Evolutionary conservation across 148 eudicot species (phyloP), one percentile per base, ranked within the genome.

Genomic region (Silene latifolia): DNA sequence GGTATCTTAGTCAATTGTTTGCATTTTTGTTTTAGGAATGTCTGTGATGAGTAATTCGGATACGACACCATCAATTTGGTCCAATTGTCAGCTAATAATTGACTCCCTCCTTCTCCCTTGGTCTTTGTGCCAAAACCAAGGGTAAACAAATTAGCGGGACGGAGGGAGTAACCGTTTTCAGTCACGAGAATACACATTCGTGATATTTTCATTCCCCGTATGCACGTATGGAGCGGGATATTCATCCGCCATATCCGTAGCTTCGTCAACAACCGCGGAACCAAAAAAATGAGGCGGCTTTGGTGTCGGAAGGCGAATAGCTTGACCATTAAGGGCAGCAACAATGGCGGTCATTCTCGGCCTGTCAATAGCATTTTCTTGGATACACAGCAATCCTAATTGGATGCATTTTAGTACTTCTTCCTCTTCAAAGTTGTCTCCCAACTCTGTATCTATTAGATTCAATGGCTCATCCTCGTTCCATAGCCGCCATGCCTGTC

Each of bases 251-350:
- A 20, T 23, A 69, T 69, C 58, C 10, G 7, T 57, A 69, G 58
- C 58, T 47, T 69, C 58, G 51, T 15, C 61, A 25, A 24, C 60
- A 25, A 15, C 61, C 0, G 53, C 8, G 29, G 14, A 54, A 3
- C 73, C 73, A 25, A 70, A 70, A 24, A 70, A 70, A 53, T 70
- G 60, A 70, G 73, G 73, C 13, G 61, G 42, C 19, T 70, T 70
- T 25, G 73, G 73, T 5, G 20, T 14, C 5, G 73, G 61, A 8
- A 70, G 61, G 44, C 39, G 17, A 53, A 70, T 70, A 25, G 60
- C 73, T 70, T 70, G 61, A 25, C 61, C 73, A 24, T 27, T 70
- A 12, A 70, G 20, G 61, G 60, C 44, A 53, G 61, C 61, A 25
- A 70, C 60, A 17, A 70, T 4, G 0, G 73, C 53, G 61, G 73